Percentiles rank a stretch among this genome's conserved stretches.
Conservation (phyloP, 202 grass and related monocot species). For the Digitaria exilis region DNA sequence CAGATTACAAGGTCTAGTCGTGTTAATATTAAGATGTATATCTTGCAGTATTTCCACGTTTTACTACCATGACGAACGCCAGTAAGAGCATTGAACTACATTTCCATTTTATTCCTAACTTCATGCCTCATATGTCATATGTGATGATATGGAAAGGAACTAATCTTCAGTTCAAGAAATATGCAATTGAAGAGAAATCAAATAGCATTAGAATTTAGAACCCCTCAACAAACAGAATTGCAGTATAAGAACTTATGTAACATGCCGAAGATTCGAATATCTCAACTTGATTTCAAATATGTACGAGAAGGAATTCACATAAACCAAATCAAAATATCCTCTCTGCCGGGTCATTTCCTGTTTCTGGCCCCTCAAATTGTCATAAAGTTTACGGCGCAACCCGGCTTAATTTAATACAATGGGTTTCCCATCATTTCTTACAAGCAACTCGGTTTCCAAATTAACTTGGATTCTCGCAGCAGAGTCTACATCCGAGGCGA, state of each 20-base stretch:
- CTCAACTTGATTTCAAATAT: constrained; percentile 55
- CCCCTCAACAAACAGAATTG: background rate
- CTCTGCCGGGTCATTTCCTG: constrained; percentile 39
- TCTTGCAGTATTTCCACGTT: background rate
- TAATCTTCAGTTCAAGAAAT: background rate
- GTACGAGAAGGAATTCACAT: constrained; percentile 58
- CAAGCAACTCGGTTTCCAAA: constrained; percentile 49
- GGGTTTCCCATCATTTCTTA: constrained; percentile 59
- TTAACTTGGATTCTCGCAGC: constrained; percentile 23
- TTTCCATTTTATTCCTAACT: background rate
- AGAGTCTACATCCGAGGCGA: constrained; percentile 70
- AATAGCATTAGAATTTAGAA: background rate
- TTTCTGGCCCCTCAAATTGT: constrained; percentile 38
- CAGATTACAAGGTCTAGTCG: background rate
- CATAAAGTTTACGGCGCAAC: constrained; percentile 28
- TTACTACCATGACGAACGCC: background rate
- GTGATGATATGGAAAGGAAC: background rate
- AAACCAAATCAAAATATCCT: constrained; percentile 52
- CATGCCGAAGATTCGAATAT: constrained; percentile 15
- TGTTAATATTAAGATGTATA: background rate
- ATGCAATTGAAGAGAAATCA: background rate
- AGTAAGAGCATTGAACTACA: background rate
- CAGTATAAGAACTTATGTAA: background rate
- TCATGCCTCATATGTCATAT: background rate
- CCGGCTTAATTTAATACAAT: constrained; percentile 50